Evolutionary conservation across 257 asterid genomes (phyloP), one percentile per base, ranked within the genome.

Genomic region (Scutellaria minor): DNA sequence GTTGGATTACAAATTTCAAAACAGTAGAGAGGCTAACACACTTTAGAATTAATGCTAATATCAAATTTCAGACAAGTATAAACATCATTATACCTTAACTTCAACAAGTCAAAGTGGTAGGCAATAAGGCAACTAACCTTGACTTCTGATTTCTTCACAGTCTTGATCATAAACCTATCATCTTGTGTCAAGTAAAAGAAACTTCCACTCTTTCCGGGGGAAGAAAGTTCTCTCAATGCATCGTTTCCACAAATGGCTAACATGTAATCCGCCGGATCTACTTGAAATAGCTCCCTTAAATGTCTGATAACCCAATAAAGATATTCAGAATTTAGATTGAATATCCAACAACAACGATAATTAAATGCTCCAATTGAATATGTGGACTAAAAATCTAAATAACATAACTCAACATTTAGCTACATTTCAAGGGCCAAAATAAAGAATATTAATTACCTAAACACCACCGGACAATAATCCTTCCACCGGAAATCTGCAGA

Each of bases 121-220:
- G 37, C 37, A 59, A 46, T 5, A 6, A 41, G 64, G 64, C 64
- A 70, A 76, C 89, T 7, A 75, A 85, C 94, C 91, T 88, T 88
- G 82, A 69, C 91, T 88, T 88, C 94, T 0, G 94, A 85, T 81
- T 85, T 88, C 83, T 81, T 88, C 44, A 88, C 91, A 0, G 91
- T 88, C 71, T 88, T 88, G 76, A 88, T 88, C 91, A 85, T 88
- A 59, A 85, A 88, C 60, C 89, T 73, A 77, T 85, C 91, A 75
- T 88, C 94, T 27, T 83, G 90, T 27, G 94, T 88, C 68, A 88
- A 64, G 82, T 88, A 88, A 77, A 88, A 88, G 80, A 79, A 80
- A 70, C 94, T 85, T 57, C 94, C 94, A 74, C 94, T 88, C 73
- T 88, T 88, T 52, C 94, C 94, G 0, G 94, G 94, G 6, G 94